Percentiles rank a stretch among this genome's conserved stretches.
phyloP scores from a whole-genome alignment of 148 eudicot species.

The Rhododendron ovatum region DNA sequence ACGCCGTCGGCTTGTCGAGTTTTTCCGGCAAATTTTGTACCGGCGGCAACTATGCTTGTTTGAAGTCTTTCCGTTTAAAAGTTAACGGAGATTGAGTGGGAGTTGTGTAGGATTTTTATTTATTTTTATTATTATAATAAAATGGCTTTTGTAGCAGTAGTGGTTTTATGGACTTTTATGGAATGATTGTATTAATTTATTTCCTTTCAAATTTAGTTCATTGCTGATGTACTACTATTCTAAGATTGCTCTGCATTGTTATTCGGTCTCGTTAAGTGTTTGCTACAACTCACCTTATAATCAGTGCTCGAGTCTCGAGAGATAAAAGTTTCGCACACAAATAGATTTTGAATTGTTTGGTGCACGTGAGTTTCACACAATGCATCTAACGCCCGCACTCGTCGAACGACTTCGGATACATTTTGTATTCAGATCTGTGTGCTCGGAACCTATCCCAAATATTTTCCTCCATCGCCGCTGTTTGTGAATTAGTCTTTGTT shows the following conservation, averaged over 20 bases:
- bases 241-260: too few relatives aligned
- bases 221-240: neutral
- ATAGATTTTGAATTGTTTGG: too few relatives aligned
- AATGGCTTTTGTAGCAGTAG: neutral
- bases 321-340: neutral
- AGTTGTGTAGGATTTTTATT: neutral
- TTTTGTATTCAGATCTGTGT: neutral
- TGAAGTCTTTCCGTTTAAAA: neutral
- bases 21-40: slow-evolving; percentile 49
- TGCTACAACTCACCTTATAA: too few relatives aligned
- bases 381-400: neutral
- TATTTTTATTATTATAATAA: neutral
- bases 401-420: rapidly evolving
- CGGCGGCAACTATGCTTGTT: slow-evolving; percentile 21
- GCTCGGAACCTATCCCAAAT: neutral
- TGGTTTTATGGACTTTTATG: neutral
- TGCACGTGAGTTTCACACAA: neutral
- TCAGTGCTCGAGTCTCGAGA: neutral
- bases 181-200: neutral
- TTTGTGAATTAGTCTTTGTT: neutral
- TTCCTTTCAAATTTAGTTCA: neutral
- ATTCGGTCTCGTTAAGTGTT: too few relatives aligned
- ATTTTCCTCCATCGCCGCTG: neutral
- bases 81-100: neutral
- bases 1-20: slow-evolving; percentile 27